Evolutionary conservation across 768 basidiomycete genomes (phyloP), one percentile per base, ranked within the genome.

Genomic region (Termitomyces eurrhizus): DNA sequence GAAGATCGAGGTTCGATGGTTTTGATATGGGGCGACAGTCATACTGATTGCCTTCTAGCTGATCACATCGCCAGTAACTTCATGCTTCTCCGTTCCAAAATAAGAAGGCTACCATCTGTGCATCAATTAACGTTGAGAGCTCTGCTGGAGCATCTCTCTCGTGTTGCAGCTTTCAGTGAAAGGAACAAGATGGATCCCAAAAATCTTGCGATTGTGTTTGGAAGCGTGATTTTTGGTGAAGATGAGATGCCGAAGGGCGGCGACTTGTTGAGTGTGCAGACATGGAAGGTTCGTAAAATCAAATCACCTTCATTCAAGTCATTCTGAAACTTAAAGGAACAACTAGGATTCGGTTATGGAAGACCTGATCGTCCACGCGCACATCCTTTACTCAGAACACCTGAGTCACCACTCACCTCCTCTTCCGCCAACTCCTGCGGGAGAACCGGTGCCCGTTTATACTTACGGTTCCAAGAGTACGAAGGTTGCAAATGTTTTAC

Each of bases 181-280:
- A 86, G 83, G 69, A 97, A 95, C 70, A 96, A 95, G 74, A 97
- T 97, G 95, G 95, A 94, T 67, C 79, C 88, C 3, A 93, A 89
- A 78, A 97, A 96, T 69, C 77, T 97, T 26, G 92, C 93, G 3
- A 95, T 97, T 51, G 88, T 95, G 4, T 95, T 96, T 74, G 89
- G 90, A 21, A 80, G 86, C 9, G 92, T 93, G 26, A 84, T 97
- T 51, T 95, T 97, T 65, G 94, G 94, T 7, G 93, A 95, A 72
- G 94, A 97, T 62, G 92, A 95, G 62, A 80, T 93, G 59, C 87
- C 90, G 4, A 90, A 90, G 70, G 84, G 79, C 41, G 85, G 82
- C 0, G 91, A 94, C 69, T 78, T 95, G 18, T 75, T 95, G 24
- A 88, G 77, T 58, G 81, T 95, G n/a, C 87, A 90, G 66, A 78